Conservation (phyloP, 257 asterid species). For the Solanum pinnatisectum region DNA sequence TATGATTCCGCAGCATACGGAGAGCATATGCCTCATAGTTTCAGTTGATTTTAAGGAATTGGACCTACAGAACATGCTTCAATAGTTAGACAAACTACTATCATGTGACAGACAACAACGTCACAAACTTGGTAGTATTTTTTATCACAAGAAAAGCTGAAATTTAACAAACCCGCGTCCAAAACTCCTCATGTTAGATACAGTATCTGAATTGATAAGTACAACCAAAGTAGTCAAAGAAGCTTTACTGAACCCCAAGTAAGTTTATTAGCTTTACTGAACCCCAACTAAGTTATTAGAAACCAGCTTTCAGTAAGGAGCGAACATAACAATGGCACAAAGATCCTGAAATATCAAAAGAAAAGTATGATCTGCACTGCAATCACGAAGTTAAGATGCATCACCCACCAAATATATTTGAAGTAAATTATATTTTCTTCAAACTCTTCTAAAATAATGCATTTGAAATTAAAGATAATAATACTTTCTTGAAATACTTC, state of each 20-base stretch:
- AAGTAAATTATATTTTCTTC: background rate
- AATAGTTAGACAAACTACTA: background rate
- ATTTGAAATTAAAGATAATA: background rate
- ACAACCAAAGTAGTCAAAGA: background rate
- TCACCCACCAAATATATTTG: background rate
- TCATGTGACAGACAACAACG: background rate
- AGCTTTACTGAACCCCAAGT: background rate
- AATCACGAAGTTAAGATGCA: background rate
- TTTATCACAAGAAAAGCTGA: background rate
- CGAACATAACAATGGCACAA: background rate
- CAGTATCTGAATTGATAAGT: conserved; percentile 1
- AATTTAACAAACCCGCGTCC: conserved; percentile 19
- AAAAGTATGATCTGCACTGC: background rate
- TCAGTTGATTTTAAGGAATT: conserved; percentile 34
- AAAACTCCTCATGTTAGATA: conserved; percentile 27
- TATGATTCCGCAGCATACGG: conserved; percentile 38
- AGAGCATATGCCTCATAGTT: conserved; percentile 38
- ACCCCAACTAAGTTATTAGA: background rate
- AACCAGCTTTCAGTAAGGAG: background rate
- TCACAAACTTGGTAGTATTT: background rate
- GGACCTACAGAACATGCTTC: conserved; percentile 28
- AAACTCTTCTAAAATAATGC: background rate
- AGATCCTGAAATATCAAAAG: background rate
- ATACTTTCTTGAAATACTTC: background rate
- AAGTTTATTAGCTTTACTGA: background rate